These are phyloP conservation scores for Podila clonocystis DNA, from an alignment of 192 early-diverging fungal species.

Conservation along the genomic window DNA sequence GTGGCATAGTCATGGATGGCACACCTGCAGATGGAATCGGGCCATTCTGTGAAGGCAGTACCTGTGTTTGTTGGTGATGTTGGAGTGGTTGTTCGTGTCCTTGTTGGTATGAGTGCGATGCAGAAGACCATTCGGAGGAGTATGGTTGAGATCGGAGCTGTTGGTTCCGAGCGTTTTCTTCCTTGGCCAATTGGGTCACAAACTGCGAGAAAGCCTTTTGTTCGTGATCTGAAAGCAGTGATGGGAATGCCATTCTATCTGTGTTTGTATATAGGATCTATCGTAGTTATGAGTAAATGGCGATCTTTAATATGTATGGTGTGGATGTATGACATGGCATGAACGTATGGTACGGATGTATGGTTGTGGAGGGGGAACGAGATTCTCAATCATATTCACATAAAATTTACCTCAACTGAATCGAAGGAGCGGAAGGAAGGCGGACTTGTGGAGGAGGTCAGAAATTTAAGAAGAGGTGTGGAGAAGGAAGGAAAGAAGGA, in stretches of 20 bases:
- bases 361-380: too few species aligned
- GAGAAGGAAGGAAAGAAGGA: background rate
- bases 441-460: background rate
- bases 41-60: background rate
- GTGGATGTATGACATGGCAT: too few species aligned
- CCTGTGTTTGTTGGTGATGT: constrained; percentile 1
- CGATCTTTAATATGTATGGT: background rate
- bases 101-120: background rate
- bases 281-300: background rate
- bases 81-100: constrained; percentile 4
- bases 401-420: background rate
- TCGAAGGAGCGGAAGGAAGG: background rate
- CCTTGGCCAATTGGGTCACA: constrained; percentile 30
- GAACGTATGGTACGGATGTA: too few species aligned
- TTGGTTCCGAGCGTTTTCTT: constrained; percentile 18
- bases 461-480: background rate
- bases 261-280: background rate
- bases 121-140: background rate
- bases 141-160: background rate
- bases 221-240: constrained; percentile 44
- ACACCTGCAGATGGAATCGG: background rate
- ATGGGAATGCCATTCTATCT: constrained; percentile 25
- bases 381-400: background rate
- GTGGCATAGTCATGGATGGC: background rate
- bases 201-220: constrained; percentile 44